phyloP scores from a whole-genome alignment of 495 filamentous ascomycete genomes.

The Immersiella caudata region DNA sequence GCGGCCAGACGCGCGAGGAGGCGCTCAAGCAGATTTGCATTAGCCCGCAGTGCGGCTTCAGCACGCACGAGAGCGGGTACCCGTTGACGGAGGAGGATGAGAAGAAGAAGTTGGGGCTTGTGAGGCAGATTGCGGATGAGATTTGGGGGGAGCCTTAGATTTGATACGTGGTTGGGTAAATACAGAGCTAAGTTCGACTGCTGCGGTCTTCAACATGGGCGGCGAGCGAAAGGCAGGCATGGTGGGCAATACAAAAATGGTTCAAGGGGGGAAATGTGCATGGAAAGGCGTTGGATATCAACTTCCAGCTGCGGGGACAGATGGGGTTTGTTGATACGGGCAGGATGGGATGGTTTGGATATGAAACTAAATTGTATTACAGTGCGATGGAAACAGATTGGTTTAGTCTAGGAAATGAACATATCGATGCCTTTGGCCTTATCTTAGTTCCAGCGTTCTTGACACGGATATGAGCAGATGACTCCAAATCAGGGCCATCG shows the following conservation, averaged over 20 bases:
- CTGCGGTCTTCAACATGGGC: slow-evolving; percentile 26
- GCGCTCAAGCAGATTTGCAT: slow-evolving; percentile 70
- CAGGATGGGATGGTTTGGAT: background rate
- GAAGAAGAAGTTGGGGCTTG: slow-evolving; percentile 68
- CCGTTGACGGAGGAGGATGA: slow-evolving; percentile 65
- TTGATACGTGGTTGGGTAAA: background rate
- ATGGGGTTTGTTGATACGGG: background rate
- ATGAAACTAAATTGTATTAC: background rate
- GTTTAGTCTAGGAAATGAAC: too few species aligned
- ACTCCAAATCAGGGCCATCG: too few species aligned
- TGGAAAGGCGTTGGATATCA: slow-evolving; percentile 28
- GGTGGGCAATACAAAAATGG: slow-evolving; percentile 1
- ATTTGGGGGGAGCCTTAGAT: slow-evolving; percentile 65
- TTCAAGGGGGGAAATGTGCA: background rate
- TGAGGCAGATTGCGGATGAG: slow-evolving; percentile 69
- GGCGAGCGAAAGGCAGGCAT: too few species aligned
- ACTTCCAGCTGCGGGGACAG: slow-evolving; percentile 25
- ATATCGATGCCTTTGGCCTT: too few species aligned
- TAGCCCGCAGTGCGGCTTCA: slow-evolving; percentile 82
- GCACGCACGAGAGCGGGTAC: slow-evolving; percentile 70
- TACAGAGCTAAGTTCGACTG: slow-evolving; percentile 3
- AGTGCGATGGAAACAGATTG: background rate
- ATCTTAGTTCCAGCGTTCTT: too few species aligned
- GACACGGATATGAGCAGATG: too few species aligned
- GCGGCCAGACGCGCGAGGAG: slow-evolving; percentile 62